Conservation (phyloP, 164 flowering plant species). For the Piper longum region DNA sequence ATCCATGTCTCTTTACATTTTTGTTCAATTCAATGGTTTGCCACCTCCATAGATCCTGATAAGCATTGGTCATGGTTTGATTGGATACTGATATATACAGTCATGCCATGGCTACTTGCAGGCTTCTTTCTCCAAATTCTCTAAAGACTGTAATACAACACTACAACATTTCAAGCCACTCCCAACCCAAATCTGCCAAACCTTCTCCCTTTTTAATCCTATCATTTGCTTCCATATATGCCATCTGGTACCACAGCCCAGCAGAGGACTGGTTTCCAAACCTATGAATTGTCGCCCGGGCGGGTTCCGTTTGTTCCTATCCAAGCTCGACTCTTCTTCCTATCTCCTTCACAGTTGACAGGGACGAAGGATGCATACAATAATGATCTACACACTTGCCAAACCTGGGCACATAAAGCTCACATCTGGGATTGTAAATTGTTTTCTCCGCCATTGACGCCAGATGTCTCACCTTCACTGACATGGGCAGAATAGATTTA, state of each 20-base stretch:
- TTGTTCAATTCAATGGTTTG: no score
- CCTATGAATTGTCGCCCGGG: slow-evolving; percentile 5
- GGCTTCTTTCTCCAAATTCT: slow-evolving; percentile 21
- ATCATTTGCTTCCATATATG: slow-evolving; percentile 8
- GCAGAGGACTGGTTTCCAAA: slow-evolving; percentile 11
- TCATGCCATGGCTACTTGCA: slow-evolving; percentile 44
- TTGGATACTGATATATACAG: slow-evolving; percentile 27
- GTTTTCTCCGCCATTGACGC: neutral
- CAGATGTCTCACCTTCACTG: neutral
- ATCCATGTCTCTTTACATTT: no score
- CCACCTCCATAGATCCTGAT: no score
- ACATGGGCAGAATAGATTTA: neutral
- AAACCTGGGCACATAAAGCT: slow-evolving; percentile 15
- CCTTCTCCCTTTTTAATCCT: slow-evolving; percentile 44
- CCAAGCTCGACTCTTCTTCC: slow-evolving; percentile 2
- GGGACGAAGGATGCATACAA: slow-evolving; percentile 40
- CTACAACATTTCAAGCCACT: slow-evolving; percentile 49
- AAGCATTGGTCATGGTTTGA: no score
- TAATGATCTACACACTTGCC: slow-evolving; percentile 26
- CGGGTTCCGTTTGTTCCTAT: slow-evolving; percentile 2
- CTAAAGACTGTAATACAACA: slow-evolving; percentile 34
- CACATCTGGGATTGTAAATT: slow-evolving; percentile 26
- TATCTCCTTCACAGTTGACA: slow-evolving; percentile 16
- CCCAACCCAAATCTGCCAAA: slow-evolving; percentile 60
- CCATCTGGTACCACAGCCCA: slow-evolving; percentile 9